Conservation (phyloP, 139 green algal genomes). For the Micractinium conductrix region DNA sequence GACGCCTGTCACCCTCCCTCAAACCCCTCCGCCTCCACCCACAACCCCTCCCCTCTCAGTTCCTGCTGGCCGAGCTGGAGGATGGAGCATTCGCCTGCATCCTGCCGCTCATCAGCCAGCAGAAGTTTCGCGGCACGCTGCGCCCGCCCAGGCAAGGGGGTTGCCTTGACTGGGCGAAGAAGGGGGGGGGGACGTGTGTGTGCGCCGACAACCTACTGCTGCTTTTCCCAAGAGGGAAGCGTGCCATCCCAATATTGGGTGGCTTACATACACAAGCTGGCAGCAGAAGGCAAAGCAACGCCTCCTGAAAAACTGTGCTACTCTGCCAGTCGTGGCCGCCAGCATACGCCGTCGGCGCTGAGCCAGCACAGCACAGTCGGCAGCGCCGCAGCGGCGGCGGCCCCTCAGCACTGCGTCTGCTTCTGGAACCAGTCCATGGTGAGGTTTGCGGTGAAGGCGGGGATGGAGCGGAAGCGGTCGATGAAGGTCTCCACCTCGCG, state of each 20-base stretch:
- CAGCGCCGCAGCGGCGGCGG: not conserved
- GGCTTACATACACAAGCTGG: not conserved
- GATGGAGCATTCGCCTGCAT: conserved; percentile 75
- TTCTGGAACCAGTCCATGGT: conserved; percentile 89
- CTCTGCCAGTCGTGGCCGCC: too few relatives aligned
- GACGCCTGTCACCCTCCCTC: not conserved
- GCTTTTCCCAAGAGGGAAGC: not conserved
- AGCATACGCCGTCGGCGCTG: too few relatives aligned
- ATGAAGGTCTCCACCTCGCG: conserved; percentile 82
- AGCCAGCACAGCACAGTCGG: not conserved
- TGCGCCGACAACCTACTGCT: not conserved
- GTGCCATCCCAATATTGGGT: not conserved
- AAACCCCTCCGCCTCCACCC: not conserved
- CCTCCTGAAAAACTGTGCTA: too few relatives aligned
- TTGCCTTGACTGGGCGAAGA: too few relatives aligned
- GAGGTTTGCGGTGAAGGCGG: conserved; percentile 86
- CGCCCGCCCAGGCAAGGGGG: conserved; percentile 57
- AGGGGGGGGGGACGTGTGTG: too few relatives aligned
- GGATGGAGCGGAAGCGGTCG: conserved; percentile 73
- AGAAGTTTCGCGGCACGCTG: conserved; percentile 78
- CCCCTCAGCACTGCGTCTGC: conserved; percentile 60
- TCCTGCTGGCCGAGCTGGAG: conserved; percentile 84
- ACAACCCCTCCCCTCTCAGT: conserved; percentile 39
- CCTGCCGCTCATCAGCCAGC: conserved; percentile 83
- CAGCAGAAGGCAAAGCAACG: too few relatives aligned